These are phyloP conservation scores for Senecio squalidus DNA, from an alignment of 140 eudicot genomes.

Conservation along the genomic window DNA sequence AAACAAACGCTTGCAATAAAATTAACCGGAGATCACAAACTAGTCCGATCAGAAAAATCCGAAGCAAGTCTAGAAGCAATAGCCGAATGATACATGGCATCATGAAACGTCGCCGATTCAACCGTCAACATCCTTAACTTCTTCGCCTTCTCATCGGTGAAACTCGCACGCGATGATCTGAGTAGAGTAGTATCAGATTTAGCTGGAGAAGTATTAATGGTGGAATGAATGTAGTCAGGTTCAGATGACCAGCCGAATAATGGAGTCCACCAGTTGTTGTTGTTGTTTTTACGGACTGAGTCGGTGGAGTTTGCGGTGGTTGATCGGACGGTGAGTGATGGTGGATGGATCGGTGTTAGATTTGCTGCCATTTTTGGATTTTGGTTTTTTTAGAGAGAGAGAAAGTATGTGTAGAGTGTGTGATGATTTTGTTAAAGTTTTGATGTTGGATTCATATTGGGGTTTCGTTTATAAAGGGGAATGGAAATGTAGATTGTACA, in stretches of 20 bases:
- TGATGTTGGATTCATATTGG: too few species aligned
- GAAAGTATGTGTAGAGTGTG: too few species aligned
- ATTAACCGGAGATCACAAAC: conserved; percentile 3
- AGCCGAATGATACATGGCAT: conserved; percentile 72
- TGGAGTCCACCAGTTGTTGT: not conserved
- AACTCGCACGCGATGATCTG: conserved; percentile 28
- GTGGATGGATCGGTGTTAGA: not conserved
- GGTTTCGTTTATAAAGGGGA: too few species aligned
- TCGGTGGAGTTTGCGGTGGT: not conserved
- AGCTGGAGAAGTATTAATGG: too few species aligned
- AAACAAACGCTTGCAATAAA: too few species aligned
- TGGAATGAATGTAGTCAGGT: not conserved
- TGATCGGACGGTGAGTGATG: not conserved
- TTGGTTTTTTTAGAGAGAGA: not conserved
- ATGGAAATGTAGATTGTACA: too few species aligned
- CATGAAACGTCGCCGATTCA: conserved; percentile 47
- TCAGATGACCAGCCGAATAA: not conserved
- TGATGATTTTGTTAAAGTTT: too few species aligned
- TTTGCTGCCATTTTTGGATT: not conserved
- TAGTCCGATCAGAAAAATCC: conserved; percentile 36
- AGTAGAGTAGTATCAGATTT: too few species aligned
- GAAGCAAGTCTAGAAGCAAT: conserved; percentile 72
- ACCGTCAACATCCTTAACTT: conserved; percentile 57
- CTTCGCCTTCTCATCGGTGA: conserved; percentile 67
- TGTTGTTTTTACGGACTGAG: not conserved